Evolutionary conservation across 2,329 filamentous ascomycete genomes (phyloP).

Genomic region (Fusarium sp.): DNA sequence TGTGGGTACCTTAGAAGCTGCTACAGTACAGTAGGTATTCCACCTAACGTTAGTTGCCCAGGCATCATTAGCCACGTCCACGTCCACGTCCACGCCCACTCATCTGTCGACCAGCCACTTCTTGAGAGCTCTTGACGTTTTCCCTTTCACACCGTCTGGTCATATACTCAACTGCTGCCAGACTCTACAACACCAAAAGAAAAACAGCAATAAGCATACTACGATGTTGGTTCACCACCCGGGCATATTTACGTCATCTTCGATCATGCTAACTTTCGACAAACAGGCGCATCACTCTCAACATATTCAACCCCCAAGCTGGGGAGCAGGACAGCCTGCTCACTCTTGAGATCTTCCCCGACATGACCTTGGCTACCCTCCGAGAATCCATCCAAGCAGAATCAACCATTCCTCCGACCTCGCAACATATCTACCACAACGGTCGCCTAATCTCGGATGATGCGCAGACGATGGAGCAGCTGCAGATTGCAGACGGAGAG

Average conservation of each 20-base stretch:
- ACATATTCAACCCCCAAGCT: constrained; percentile 80
- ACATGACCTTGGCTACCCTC: constrained; percentile 86
- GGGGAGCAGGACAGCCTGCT: constrained; percentile 79
- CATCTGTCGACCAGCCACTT: constrained; percentile 37
- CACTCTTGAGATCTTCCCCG: constrained; percentile 83
- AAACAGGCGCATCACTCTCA: constrained; percentile 86
- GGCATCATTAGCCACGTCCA: constrained; percentile 14
- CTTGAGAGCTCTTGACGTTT: constrained; percentile 14
- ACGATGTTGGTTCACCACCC: constrained; percentile 42
- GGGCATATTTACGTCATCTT: constrained; percentile 24
- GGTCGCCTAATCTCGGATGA: constrained; percentile 84
- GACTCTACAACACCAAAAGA: background rate
- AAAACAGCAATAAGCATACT: constrained; percentile 9
- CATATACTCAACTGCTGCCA: constrained; percentile 1
- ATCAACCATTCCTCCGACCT: constrained; percentile 75
- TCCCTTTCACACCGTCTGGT: constrained; percentile 3
- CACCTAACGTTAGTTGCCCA: background rate
- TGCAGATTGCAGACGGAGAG: constrained; percentile 87
- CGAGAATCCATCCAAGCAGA: constrained; percentile 92
- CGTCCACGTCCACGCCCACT: constrained; percentile 14
- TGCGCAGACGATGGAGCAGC: constrained; percentile 82
- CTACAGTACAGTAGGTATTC: constrained; percentile 1
- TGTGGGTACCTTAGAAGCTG: constrained; percentile 21
- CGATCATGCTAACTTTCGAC: constrained; percentile 33
- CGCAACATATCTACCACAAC: constrained; percentile 92